A percentile compares a stretch with the other conserved stretches of the same genome.
Evolutionary conservation across 768 basidiomycete genomes (phyloP).

Genomic region (Tulasnella sp.): DNA sequence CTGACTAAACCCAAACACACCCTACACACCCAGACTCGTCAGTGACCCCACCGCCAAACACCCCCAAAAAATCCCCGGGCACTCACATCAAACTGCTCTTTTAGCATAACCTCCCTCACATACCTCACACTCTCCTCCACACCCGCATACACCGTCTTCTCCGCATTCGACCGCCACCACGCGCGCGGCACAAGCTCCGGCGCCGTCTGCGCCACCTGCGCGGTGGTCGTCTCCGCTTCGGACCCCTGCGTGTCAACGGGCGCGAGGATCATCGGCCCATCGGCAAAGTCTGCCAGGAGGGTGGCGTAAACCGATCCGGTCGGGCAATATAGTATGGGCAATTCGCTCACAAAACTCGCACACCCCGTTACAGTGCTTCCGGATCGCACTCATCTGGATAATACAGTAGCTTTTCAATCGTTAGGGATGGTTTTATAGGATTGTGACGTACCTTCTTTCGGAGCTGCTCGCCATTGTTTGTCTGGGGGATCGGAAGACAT

Average conservation of each 20-base stretch:
- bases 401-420: too few species aligned
- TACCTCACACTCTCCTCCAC: constrained; percentile 43
- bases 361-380: constrained; percentile 52
- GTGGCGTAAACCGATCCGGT: neutral
- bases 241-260: neutral
- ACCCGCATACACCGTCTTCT: constrained; percentile 40
- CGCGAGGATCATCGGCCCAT: constrained; percentile 8
- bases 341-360: constrained; percentile 46
- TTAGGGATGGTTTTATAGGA: neutral
- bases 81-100: constrained; percentile 55
- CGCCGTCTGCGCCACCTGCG: constrained; percentile 23
- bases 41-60: constrained; percentile 10
- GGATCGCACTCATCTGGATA: constrained; percentile 52
- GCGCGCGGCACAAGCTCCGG: constrained; percentile 46
- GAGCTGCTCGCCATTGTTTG: constrained; percentile 59
- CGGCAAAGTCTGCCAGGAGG: neutral
- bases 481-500: too few species aligned
- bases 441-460: constrained; percentile 46
- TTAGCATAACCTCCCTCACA: constrained; percentile 45
- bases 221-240: neutral
- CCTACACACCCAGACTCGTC: constrained; percentile 31
- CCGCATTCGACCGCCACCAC: constrained; percentile 55
- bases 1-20: constrained; percentile 74
- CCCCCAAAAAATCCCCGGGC: neutral
- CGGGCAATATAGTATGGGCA: neutral